Evolutionary conservation across 495 filamentous ascomycete species (phyloP).

Genomic region (Talaromyces borbonicus): DNA sequence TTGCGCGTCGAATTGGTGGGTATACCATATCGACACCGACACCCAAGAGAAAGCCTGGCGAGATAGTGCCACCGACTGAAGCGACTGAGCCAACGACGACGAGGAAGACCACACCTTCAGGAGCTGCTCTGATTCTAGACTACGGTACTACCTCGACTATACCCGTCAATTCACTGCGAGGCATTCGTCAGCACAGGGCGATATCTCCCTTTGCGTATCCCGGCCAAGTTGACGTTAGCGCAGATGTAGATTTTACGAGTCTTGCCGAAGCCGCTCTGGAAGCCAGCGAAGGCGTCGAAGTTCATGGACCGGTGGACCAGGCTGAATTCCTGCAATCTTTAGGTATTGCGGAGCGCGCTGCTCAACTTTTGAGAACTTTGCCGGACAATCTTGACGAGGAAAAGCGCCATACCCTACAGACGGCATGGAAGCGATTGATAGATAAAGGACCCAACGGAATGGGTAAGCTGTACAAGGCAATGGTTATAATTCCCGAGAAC

Average conservation of each 20-base stretch:
- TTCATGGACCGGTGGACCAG: slow-evolving; percentile 89
- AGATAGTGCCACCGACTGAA: not conserved
- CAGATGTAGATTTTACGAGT: slow-evolving; percentile 83
- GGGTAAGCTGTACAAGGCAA: slow-evolving; percentile 87
- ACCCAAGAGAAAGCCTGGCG: slow-evolving; percentile 1
- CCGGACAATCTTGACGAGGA: slow-evolving; percentile 27
- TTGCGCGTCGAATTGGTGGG: slow-evolving; percentile 75
- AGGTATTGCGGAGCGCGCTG: slow-evolving; percentile 72
- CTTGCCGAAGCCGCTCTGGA: slow-evolving; percentile 71
- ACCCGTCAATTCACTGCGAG: slow-evolving; percentile 77
- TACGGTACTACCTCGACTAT: slow-evolving; percentile 76
- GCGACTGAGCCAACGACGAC: slow-evolving; percentile 1
- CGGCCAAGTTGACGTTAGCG: slow-evolving; percentile 75
- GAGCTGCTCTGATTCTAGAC: slow-evolving; percentile 86
- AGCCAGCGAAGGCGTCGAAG: slow-evolving; percentile 70
- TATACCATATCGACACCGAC: slow-evolving; percentile 25
- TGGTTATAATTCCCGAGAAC: slow-evolving; percentile 81
- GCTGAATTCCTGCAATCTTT: slow-evolving; percentile 64
- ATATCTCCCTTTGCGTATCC: slow-evolving; percentile 69
- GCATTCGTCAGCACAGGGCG: slow-evolving; percentile 62
- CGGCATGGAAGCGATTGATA: slow-evolving; percentile 66
- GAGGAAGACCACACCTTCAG: slow-evolving; percentile 52
- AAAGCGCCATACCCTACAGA: slow-evolving; percentile 52
- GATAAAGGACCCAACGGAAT: slow-evolving; percentile 72
- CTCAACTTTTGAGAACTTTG: slow-evolving; percentile 47